These are phyloP conservation scores for Tulasnella sp. DNA, from an alignment of 768 basidiomycete genomes.

Conservation along the genomic window DNA sequence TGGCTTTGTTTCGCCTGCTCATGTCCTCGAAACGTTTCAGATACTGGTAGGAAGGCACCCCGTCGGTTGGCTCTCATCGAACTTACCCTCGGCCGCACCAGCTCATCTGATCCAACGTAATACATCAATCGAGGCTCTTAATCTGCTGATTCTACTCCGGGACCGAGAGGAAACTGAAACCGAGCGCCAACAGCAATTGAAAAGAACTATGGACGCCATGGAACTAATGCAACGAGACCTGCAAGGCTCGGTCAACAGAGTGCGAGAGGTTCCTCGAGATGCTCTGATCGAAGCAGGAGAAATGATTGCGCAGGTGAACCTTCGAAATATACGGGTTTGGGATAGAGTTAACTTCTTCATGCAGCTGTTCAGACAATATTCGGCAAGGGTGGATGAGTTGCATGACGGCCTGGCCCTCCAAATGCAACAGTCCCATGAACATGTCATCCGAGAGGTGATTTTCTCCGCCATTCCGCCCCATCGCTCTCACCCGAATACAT, in stretches of 20 bases:
- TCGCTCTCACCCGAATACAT: not conserved
- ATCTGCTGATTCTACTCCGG: not conserved
- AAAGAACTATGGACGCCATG: not conserved
- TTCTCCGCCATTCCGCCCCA: not conserved
- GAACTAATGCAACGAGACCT: not conserved
- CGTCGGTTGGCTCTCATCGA: constrained; percentile 62
- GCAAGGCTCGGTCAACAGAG: not conserved
- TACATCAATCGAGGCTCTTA: not conserved
- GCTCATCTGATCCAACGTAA: not conserved
- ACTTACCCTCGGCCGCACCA: constrained; percentile 44
- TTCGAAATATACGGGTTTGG: not conserved
- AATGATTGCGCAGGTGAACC: not conserved
- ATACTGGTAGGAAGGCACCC: constrained; percentile 63
- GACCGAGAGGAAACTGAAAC: not conserved
- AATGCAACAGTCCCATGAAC: not conserved
- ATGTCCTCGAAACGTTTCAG: constrained; percentile 38
- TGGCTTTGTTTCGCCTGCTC: constrained; percentile 2
- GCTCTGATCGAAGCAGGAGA: not conserved
- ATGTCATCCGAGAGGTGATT: not conserved
- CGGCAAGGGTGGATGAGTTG: not conserved
- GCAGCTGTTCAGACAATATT: not conserved
- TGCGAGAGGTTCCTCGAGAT: not conserved
- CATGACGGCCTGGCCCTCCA: not conserved
- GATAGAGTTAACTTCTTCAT: not conserved
- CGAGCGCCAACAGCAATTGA: not conserved